Conservation (phyloP, 768 basidiomycete genomes). For the Mycena pura region DNA sequence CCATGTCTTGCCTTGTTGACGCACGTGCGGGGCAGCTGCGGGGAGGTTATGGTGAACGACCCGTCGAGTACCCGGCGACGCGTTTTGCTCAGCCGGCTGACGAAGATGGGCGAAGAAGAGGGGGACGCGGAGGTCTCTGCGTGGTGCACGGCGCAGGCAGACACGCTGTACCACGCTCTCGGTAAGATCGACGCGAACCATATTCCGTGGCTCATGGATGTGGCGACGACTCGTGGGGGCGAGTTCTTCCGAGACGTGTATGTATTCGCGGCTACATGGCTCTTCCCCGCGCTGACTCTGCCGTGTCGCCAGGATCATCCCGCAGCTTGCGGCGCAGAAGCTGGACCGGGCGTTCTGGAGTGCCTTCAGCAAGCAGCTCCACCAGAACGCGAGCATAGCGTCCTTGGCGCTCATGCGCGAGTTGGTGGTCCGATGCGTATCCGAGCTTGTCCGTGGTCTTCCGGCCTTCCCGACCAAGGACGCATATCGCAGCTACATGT, state of each 20-base stretch:
- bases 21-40: slow-evolving; percentile 1
- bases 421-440: slow-evolving; percentile 9
- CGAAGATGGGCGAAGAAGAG: slow-evolving; percentile 15
- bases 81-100: slow-evolving; percentile 16
- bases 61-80: slow-evolving; percentile 14
- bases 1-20: neutral
- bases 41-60: slow-evolving; percentile 10
- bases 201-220: slow-evolving; percentile 24
- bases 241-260: slow-evolving; percentile 22
- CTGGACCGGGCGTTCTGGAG: slow-evolving; percentile 17
- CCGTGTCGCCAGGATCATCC: slow-evolving; percentile 11
- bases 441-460: slow-evolving; percentile 12
- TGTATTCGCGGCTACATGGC: neutral
- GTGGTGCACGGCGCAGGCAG: slow-evolving; percentile 20
- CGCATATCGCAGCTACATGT: neutral
- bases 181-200: slow-evolving; percentile 15
- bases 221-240: slow-evolving; percentile 14
- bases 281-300: neutral
- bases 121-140: slow-evolving; percentile 15
- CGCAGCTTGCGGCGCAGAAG: slow-evolving; percentile 13
- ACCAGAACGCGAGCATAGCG: neutral
- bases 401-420: neutral
- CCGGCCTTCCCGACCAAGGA: slow-evolving; percentile 17
- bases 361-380: slow-evolving; percentile 4
- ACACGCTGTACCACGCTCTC: slow-evolving; percentile 11